A percentile compares a stretch with the other conserved stretches of the same genome.
Conservation (phyloP, 495 filamentous ascomycete genomes). For the Podospora australis region DNA sequence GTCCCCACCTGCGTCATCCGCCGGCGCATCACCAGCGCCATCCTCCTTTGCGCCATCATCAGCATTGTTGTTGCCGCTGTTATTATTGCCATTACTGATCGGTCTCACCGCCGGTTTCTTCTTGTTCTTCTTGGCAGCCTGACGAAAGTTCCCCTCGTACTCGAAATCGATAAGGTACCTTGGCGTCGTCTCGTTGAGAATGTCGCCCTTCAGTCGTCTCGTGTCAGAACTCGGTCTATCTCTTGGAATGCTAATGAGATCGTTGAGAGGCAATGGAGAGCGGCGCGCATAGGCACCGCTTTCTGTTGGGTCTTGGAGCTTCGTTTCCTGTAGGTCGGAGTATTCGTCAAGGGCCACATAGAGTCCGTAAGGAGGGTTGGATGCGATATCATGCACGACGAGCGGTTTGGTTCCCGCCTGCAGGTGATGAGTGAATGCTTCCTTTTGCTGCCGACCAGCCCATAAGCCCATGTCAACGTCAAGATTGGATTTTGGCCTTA, state of each 20-base stretch:
- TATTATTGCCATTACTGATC: slow-evolving; percentile 5
- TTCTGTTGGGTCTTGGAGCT: slow-evolving; percentile 12
- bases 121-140: slow-evolving; percentile 37
- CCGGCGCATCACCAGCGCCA: slow-evolving; percentile 19
- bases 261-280: neutral
- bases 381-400: too few relatives aligned
- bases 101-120: slow-evolving; percentile 4
- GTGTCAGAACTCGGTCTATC: neutral
- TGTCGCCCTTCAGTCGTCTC: slow-evolving; percentile 11
- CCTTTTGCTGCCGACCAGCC: too few relatives aligned
- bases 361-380: slow-evolving; percentile 14
- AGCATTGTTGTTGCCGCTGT: slow-evolving; percentile 13
- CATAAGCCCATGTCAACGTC: too few relatives aligned
- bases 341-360: slow-evolving; percentile 7
- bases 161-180: slow-evolving; percentile 36
- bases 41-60: slow-evolving; percentile 44
- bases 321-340: neutral
- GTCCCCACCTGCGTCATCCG: slow-evolving; percentile 22
- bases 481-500: slow-evolving; percentile 16
- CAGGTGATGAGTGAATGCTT: too few relatives aligned
- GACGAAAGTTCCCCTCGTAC: slow-evolving; percentile 40
- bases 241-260: neutral
- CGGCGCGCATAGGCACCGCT: slow-evolving; percentile 17
- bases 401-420: too few relatives aligned
- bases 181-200: slow-evolving; percentile 25